Conservation (phyloP, 2,329 filamentous ascomycete species). For the Clonostachys rosea region DNA sequence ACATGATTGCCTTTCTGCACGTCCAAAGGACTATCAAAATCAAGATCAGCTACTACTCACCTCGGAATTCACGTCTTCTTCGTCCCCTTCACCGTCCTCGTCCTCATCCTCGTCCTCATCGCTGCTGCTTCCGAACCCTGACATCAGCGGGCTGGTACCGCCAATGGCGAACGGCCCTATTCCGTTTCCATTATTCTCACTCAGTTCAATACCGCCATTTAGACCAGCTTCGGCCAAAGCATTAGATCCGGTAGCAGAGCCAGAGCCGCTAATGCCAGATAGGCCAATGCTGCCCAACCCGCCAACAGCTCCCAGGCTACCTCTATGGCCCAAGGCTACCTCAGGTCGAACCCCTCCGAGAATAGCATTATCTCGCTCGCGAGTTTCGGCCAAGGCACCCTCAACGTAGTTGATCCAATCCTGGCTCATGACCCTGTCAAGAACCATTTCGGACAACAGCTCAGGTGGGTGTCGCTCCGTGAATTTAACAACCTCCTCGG, state of each 20-base stretch:
- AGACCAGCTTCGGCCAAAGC: constrained; percentile 78
- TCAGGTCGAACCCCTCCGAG: constrained; percentile 92
- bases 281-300: constrained; percentile 44
- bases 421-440: constrained; percentile 83
- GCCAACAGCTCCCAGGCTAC: constrained; percentile 45
- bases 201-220: constrained; percentile 68
- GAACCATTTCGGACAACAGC: constrained; percentile 74
- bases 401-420: constrained; percentile 96
- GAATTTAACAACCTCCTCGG: constrained; percentile 98
- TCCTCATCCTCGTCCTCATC: constrained; percentile 98
- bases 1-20: too few relatives aligned
- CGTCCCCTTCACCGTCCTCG: constrained; percentile 83
- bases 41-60: constrained; percentile 38
- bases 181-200: constrained; percentile 58
- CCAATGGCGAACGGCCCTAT: constrained; percentile 70
- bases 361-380: constrained; percentile 97
- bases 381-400: constrained; percentile 84
- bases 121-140: constrained; percentile 90
- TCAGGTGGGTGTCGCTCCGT: constrained; percentile 91
- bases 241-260: constrained; percentile 44
- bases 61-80: constrained; percentile 69
- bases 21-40: background rate
- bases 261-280: constrained; percentile 32
- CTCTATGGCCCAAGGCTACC: constrained; percentile 76
- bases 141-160: constrained; percentile 62